Conservation (phyloP, 2,329 filamentous ascomycete species). For the Cladobotryum mycophilum region DNA sequence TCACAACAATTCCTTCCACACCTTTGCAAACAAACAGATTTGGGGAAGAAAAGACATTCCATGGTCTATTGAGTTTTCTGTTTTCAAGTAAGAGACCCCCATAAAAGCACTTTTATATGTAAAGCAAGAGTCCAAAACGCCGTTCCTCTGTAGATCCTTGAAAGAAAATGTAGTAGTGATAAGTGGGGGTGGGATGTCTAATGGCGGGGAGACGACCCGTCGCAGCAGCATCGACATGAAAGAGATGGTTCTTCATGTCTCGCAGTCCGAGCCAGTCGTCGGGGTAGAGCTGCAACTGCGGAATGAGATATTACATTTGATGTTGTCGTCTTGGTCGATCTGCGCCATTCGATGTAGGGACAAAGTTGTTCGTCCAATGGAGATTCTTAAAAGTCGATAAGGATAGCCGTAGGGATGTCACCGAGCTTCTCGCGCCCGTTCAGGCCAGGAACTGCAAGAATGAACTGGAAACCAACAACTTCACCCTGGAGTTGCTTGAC, state of each 20-base stretch:
- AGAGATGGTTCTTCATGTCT: not conserved
- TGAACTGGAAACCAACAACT: constrained; percentile 87
- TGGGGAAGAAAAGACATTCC: constrained; percentile 8
- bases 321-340: not conserved
- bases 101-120: constrained; percentile 2
- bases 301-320: not conserved
- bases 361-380: too few relatives aligned
- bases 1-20: not conserved
- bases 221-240: not conserved
- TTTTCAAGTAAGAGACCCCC: not conserved
- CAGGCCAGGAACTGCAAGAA: constrained; percentile 90
- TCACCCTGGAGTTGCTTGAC: constrained; percentile 79
- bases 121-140: constrained; percentile 1
- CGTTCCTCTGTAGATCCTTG: constrained; percentile 1
- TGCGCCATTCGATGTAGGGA: not conserved
- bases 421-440: constrained; percentile 87
- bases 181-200: not conserved
- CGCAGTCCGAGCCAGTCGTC: not conserved
- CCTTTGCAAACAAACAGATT: constrained; percentile 1
- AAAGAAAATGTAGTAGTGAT: not conserved
- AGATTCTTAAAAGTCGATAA: constrained; percentile 52
- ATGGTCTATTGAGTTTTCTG: constrained; percentile 13
- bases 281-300: not conserved
- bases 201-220: not conserved
- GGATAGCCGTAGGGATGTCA: constrained; percentile 69